phyloP scores from a whole-genome alignment of 2,329 filamentous ascomycete genomes.

The Diaporthe helianthi region DNA sequence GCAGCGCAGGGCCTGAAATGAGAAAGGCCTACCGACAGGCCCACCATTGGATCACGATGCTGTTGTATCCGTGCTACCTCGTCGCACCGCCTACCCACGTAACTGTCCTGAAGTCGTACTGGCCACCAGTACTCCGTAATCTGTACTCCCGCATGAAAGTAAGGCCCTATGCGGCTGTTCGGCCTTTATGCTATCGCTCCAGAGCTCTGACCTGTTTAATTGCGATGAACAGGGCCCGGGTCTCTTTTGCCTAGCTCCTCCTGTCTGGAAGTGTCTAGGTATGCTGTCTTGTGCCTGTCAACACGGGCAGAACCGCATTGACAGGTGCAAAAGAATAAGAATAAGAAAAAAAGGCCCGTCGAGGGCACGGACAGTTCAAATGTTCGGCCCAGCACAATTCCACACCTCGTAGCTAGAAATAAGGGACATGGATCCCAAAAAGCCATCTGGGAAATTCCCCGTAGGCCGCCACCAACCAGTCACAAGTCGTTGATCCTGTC shows the following conservation, averaged over 20 bases:
- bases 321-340: slow-evolving; percentile 4
- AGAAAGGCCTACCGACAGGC: slow-evolving; percentile 17
- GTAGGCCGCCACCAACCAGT: background rate
- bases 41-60: slow-evolving; percentile 24
- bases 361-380: slow-evolving; percentile 17
- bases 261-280: background rate
- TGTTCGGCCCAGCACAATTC: slow-evolving; percentile 20
- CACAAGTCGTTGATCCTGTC: slow-evolving; percentile 5
- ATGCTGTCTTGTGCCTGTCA: background rate
- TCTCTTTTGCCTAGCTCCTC: background rate
- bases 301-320: slow-evolving; percentile 1
- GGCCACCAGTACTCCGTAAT: background rate
- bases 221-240: slow-evolving; percentile 22
- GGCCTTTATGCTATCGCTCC: slow-evolving; percentile 6
- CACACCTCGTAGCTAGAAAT: slow-evolving; percentile 8
- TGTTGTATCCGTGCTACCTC: slow-evolving; percentile 23
- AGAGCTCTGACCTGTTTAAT: slow-evolving; percentile 6
- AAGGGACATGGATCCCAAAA: slow-evolving; percentile 4
- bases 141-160: background rate
- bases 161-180: background rate
- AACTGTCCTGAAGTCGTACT: background rate
- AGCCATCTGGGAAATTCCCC: slow-evolving; percentile 3
- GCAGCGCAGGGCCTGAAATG: slow-evolving; percentile 15
- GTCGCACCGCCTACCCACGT: background rate
- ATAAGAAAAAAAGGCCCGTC: too few relatives aligned